Evolutionary conservation across 1,284 basidiomycete genomes (phyloP).

Genomic region (Trametes pubescens): DNA sequence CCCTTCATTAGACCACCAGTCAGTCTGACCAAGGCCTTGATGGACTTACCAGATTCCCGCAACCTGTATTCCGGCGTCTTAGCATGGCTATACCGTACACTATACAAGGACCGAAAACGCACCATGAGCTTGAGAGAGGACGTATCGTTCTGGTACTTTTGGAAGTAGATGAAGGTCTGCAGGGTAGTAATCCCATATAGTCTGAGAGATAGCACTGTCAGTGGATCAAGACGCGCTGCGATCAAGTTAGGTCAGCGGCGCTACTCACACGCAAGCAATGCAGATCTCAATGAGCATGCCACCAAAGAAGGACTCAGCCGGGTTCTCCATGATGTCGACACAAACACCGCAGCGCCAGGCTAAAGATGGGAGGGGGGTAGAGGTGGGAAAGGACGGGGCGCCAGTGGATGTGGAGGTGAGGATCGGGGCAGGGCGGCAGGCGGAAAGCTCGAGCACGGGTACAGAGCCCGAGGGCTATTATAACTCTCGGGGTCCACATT

Average conservation of each 20-base stretch:
- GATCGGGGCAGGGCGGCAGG: slow-evolving; percentile 5
- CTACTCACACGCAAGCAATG: slow-evolving; percentile 47
- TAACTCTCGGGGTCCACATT: neutral
- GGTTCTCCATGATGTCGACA: slow-evolving; percentile 19
- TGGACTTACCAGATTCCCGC: slow-evolving; percentile 27
- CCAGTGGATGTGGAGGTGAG: neutral
- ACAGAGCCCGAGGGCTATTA: slow-evolving; percentile 1
- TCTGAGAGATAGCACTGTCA: slow-evolving; percentile 4
- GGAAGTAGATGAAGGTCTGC: slow-evolving; percentile 35
- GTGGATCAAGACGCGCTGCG: neutral
- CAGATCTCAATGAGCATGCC: slow-evolving; percentile 38
- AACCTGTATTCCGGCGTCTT: slow-evolving; percentile 16
- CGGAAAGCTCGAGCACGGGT: slow-evolving; percentile 9
- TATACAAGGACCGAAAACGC: neutral
- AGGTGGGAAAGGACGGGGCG: neutral
- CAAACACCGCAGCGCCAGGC: slow-evolving; percentile 7
- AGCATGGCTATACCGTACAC: neutral
- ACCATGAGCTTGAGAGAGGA: slow-evolving; percentile 26
- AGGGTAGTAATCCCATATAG: slow-evolving; percentile 33
- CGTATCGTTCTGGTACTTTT: slow-evolving; percentile 31
- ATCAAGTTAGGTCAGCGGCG: neutral
- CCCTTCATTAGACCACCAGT: neutral
- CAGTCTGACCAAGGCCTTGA: neutral
- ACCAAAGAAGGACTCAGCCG: slow-evolving; percentile 24
- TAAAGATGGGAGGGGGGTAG: neutral